Conservation (phyloP, 2,329 filamentous ascomycete genomes). For the Ceratocystis papillata region DNA sequence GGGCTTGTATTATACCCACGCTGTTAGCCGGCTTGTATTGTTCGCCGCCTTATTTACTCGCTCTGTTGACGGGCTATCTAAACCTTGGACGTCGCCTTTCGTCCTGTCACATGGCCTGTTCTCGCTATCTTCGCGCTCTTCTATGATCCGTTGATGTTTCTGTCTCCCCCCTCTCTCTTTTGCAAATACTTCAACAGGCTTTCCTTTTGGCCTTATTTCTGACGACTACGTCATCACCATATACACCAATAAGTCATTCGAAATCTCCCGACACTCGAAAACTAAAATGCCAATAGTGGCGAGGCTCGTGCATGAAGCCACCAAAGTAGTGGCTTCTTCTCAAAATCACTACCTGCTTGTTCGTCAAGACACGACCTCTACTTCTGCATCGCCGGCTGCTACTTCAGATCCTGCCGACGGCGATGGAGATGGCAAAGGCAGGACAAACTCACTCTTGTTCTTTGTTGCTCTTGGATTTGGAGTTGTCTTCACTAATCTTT, state of each 20-base stretch:
- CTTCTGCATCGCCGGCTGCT: constrained; percentile 24
- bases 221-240: background rate
- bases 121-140: too few species aligned
- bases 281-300: constrained; percentile 4
- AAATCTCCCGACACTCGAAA: background rate
- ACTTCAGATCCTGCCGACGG: constrained; percentile 25
- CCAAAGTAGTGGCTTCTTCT: constrained; percentile 10
- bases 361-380: constrained; percentile 25
- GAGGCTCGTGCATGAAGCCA: constrained; percentile 3
- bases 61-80: too few species aligned
- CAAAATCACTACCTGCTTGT: constrained; percentile 8
- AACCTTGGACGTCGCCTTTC: too few species aligned
- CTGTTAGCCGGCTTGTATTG: too few species aligned
- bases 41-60: too few species aligned
- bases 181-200: too few species aligned
- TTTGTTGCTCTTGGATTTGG: constrained; percentile 95
- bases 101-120: too few species aligned
- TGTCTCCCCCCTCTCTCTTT: too few species aligned
- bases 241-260: background rate
- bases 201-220: background rate
- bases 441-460: constrained; percentile 49
- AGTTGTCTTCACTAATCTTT: constrained; percentile 96
- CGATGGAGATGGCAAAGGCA: constrained; percentile 26
- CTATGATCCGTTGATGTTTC: too few species aligned
- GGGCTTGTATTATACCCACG: too few species aligned